Evolutionary conservation across 1,284 basidiomycete genomes (phyloP), one percentile per base, ranked within the genome.

Genomic region (Papiliotrema nemorosa): DNA sequence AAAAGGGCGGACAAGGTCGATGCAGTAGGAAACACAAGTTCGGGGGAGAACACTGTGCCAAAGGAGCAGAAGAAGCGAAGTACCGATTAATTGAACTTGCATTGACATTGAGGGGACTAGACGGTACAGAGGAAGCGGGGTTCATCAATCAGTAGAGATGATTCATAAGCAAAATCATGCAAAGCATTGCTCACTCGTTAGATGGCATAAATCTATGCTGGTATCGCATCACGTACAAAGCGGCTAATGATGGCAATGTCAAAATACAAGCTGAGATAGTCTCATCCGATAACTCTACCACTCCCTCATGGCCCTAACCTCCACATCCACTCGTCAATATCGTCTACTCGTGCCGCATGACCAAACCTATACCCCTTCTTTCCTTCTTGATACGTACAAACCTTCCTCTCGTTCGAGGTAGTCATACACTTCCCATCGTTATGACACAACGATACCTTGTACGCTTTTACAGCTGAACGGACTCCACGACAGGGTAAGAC

Each of bases 311-410:
- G n/a, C n/a, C 22, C 41, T 39, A 59, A 56, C 31, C 49, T 49
- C 68, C 66, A 73, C 20, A 54, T 37, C 71, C 71, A 73, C 25
- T 70, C 64, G 52, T 72, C 70, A 2, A 63, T 27, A 47, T 73
- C 71, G 33, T 63, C 50, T 18, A 72, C 27, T 10, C 43, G 22
- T 3, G 61, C 66, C 0, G 64, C 65, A 4, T 53, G 34, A 4
- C 63, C 65, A 18, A 53, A 44, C 13, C 52, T 54, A 52, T 64
- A 68, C 14, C 68, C 70, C 13, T 43, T 43, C 48, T 59, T 58
- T 0, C 63, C 67, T n/a, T 53, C 39, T 37, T 56, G 50, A 42
- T 63, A 70, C 5, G 66, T 60, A 42, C 71, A 73, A 7, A 73
- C 44, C 39, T 59, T 60, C 18, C 71, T 59, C 7, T 64, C 47